Conservation (phyloP, 139 green algal species). For the Chlamydomonas sp. region DNA sequence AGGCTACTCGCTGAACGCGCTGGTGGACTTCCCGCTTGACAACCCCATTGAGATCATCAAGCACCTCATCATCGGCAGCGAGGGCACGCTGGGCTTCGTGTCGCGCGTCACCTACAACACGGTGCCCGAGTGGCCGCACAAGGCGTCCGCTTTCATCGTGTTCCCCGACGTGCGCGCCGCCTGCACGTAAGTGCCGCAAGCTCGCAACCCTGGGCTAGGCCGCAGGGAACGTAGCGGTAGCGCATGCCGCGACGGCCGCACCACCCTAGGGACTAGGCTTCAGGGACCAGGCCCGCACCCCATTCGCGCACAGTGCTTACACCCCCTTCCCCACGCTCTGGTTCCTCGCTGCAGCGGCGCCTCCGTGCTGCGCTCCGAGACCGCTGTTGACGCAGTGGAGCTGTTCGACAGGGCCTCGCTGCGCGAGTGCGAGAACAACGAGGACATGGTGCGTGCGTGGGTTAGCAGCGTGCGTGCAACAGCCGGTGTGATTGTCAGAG, state of each 20-base stretch:
- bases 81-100: slow-evolving; percentile 97
- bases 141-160: slow-evolving; percentile 91
- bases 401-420: slow-evolving; percentile 91
- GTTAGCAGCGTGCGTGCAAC: too few relatives aligned
- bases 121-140: slow-evolving; percentile 88
- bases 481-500: too few relatives aligned
- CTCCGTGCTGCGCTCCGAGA: slow-evolving; percentile 87
- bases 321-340: background rate
- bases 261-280: too few relatives aligned
- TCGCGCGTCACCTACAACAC: slow-evolving; percentile 92
- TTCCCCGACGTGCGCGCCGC: slow-evolving; percentile 91
- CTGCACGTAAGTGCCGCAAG: slow-evolving; percentile 58
- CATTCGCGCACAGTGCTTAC: background rate
- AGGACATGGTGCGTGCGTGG: background rate
- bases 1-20: slow-evolving; percentile 90
- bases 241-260: too few relatives aligned
- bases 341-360: slow-evolving; percentile 51
- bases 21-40: slow-evolving; percentile 92
- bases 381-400: slow-evolving; percentile 95
- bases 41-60: slow-evolving; percentile 98
- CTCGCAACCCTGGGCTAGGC: too few relatives aligned
- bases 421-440: slow-evolving; percentile 58
- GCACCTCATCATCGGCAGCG: slow-evolving; percentile 92
- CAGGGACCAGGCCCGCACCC: too few relatives aligned
- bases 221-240: too few relatives aligned